phyloP scores from a whole-genome alignment of 495 filamentous ascomycete genomes.

The Delitschia confertaspora region DNA sequence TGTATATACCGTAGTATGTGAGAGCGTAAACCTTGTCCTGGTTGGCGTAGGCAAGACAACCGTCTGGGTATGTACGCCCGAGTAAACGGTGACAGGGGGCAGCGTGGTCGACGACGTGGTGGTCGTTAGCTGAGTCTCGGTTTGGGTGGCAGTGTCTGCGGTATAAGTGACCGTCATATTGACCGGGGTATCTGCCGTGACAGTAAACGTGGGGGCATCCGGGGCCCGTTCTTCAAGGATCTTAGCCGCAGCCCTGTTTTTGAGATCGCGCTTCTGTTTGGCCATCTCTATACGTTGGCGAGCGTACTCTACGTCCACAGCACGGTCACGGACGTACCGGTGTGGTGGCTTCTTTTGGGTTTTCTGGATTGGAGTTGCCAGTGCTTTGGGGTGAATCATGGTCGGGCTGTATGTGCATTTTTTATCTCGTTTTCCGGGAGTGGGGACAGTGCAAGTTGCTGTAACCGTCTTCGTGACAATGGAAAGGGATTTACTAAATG shows the following conservation, averaged over 20 bases:
- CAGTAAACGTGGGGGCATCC: constrained; percentile 21
- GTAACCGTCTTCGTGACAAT: constrained; percentile 26
- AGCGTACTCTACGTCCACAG: constrained; percentile 23
- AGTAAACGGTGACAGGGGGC: constrained; percentile 24
- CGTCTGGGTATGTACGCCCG: constrained; percentile 25
- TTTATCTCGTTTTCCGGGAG: constrained; percentile 20
- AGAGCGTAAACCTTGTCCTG: constrained; percentile 16
- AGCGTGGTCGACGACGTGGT: constrained; percentile 12
- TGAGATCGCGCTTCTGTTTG: constrained; percentile 12
- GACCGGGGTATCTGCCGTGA: constrained; percentile 13
- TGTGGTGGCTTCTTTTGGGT: constrained; percentile 5
- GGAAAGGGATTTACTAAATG: constrained; percentile 21
- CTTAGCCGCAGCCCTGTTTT: constrained; percentile 4
- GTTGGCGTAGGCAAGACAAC: constrained; percentile 24
- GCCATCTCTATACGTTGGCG: constrained; percentile 18
- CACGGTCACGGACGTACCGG: constrained; percentile 16
- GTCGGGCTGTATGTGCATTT: constrained; percentile 27
- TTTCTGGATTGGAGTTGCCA: constrained; percentile 9
- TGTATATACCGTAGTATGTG: constrained; percentile 18
- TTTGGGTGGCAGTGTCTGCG: constrained; percentile 11
- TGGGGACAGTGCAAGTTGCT: constrained; percentile 23
- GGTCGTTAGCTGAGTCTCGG: constrained; percentile 7
- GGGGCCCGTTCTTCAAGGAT: constrained; percentile 20
- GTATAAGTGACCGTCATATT: constrained; percentile 20
- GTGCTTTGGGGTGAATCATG: constrained; percentile 16